phyloP scores from a whole-genome alignment of 2,329 filamentous ascomycete genomes.

The Colletotrichum salicis region DNA sequence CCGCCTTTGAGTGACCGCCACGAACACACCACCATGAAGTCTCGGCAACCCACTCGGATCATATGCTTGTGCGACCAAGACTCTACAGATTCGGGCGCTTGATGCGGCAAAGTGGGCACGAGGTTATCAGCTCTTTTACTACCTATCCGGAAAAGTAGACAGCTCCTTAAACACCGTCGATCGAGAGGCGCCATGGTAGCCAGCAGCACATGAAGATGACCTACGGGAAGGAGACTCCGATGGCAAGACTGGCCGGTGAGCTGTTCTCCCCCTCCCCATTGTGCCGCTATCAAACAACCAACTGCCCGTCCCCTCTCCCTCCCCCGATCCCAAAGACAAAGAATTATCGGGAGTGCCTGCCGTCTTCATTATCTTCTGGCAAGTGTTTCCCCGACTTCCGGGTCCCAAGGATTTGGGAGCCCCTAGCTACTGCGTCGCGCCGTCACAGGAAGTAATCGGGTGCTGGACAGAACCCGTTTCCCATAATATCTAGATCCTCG shows the following conservation, averaged over 20 bases:
- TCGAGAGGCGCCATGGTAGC: background rate
- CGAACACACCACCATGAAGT: background rate
- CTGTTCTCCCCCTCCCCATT: background rate
- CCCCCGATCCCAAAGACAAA: too few species aligned
- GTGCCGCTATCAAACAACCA: background rate
- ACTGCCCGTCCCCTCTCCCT: too few species aligned
- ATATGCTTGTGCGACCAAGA: background rate
- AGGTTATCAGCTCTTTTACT: too few species aligned
- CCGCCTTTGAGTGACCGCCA: background rate
- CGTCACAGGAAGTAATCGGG: too few species aligned
- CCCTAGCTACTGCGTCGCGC: too few species aligned
- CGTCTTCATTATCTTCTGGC: too few species aligned
- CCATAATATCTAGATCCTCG: too few species aligned
- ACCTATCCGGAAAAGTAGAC: too few species aligned
- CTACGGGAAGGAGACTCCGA: background rate
- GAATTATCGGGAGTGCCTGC: too few species aligned
- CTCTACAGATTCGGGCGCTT: background rate
- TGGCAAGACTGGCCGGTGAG: background rate
- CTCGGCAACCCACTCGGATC: background rate
- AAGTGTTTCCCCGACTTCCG: too few species aligned
- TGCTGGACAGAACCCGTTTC: too few species aligned
- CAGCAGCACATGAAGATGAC: background rate
- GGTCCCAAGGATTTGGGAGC: too few species aligned
- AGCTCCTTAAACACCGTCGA: background rate
- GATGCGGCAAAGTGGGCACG: background rate